A percentile compares a stretch with the other conserved stretches of the same genome.
Conservation (phyloP, 2,329 filamentous ascomycete genomes). For the Trichoderma oligosporum region DNA sequence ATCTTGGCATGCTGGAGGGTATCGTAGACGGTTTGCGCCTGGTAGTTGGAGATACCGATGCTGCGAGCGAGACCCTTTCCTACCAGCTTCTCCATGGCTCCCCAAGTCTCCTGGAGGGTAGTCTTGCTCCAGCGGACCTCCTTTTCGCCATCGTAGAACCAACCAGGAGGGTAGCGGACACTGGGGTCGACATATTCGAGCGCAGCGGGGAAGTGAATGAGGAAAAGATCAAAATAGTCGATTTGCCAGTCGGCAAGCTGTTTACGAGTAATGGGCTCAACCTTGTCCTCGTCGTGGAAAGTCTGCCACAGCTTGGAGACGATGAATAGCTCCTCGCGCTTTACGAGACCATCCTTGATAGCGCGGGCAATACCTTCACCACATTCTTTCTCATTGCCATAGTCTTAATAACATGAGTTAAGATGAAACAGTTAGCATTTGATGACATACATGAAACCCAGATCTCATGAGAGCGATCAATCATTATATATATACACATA, state of each 20-base stretch:
- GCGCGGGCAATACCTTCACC: conserved; percentile 74
- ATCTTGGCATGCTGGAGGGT: conserved; percentile 73
- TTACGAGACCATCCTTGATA: conserved; percentile 76
- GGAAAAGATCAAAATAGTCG: conserved; percentile 87
- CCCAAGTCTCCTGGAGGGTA: conserved; percentile 77
- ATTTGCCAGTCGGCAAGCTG: conserved; percentile 79
- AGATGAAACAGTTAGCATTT: not conserved
- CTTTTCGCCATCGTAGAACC: conserved; percentile 61
- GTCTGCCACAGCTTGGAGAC: conserved; percentile 92
- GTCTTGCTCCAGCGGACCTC: conserved; percentile 64
- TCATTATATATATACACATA: too few relatives aligned
- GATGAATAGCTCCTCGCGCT: conserved; percentile 84
- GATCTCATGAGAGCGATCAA: too few relatives aligned
- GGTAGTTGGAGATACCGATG: conserved; percentile 84
- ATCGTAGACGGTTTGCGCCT: conserved; percentile 72
- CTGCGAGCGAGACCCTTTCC: conserved; percentile 63
- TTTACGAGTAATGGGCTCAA: conserved; percentile 70
- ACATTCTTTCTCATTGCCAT: conserved; percentile 76
- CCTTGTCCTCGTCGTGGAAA: conserved; percentile 77
- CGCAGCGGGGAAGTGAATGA: conserved; percentile 85
- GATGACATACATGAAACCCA: too few relatives aligned
- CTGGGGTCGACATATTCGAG: conserved; percentile 80
- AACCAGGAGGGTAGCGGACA: conserved; percentile 75
- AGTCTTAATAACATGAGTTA: conserved; percentile 56
- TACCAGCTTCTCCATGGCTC: conserved; percentile 72